These are phyloP conservation scores for Symbiodinium pilosum DNA, from an alignment of 73 alveolate species.

Conservation along the genomic window DNA sequence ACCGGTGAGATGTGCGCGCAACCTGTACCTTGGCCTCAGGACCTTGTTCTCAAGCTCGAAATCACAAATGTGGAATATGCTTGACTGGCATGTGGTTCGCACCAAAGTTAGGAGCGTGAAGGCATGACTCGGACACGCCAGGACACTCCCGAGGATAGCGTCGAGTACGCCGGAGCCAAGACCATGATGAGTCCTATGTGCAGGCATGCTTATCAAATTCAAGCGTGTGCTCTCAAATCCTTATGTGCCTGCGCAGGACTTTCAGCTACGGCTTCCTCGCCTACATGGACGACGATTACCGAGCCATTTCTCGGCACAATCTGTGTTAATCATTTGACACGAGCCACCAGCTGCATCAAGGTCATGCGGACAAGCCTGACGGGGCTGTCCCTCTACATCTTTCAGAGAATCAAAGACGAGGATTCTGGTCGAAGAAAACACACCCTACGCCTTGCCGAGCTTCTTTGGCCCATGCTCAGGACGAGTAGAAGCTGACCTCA, in stretches of 20 bases:
- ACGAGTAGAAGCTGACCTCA: too few species aligned
- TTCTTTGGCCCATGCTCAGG: too few species aligned
- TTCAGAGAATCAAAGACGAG: conserved; percentile 61
- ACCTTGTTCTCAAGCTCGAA: conserved; percentile 65
- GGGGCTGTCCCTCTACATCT: conserved; percentile 55
- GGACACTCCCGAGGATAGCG: conserved; percentile 81
- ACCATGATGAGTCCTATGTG: conserved; percentile 91
- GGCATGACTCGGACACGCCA: neutral
- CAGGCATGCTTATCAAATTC: neutral
- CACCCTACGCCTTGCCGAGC: neutral
- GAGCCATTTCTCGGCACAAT: neutral
- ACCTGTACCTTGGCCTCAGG: neutral
- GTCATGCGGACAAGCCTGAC: conserved; percentile 89
- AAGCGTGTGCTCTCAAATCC: neutral
- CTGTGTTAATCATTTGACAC: neutral
- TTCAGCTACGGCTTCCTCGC: conserved; percentile 87
- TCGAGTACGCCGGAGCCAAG: conserved; percentile 51
- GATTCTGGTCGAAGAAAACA: neutral
- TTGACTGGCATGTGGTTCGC: conserved; percentile 22
- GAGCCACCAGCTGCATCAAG: neutral
- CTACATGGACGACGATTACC: conserved; percentile 64
- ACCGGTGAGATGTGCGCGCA: neutral
- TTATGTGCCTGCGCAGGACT: conserved; percentile 56
- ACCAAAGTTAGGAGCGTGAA: too few species aligned
- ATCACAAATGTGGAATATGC: conserved; percentile 56